phyloP scores from a whole-genome alignment of 1,139 yeast species.

The Taphrina confusa region DNA sequence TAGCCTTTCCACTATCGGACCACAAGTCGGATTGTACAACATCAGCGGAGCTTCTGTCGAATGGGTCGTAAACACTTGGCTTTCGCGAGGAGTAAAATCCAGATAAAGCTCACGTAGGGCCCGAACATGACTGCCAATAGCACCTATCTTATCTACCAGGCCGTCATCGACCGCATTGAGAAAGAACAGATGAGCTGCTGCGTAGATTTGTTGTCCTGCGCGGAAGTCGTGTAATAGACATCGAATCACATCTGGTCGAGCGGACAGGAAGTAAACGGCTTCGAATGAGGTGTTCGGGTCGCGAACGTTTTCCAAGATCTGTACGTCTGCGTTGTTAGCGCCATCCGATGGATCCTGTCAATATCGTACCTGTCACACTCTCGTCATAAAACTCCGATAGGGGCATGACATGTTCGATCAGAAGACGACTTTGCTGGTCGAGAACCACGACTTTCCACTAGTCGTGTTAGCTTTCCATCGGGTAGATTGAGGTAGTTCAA shows the following conservation, averaged over 20 bases:
- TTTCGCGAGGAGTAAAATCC: slow-evolving; percentile 54
- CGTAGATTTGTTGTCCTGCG: slow-evolving; percentile 57
- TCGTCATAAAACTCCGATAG: slow-evolving; percentile 49
- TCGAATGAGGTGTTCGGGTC: slow-evolving; percentile 56
- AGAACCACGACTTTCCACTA: slow-evolving; percentile 51
- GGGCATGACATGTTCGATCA: slow-evolving; percentile 48
- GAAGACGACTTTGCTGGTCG: slow-evolving; percentile 47
- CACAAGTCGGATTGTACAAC: slow-evolving; percentile 69
- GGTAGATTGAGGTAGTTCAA: neutral
- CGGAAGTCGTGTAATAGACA: slow-evolving; percentile 64
- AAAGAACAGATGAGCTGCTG: slow-evolving; percentile 59
- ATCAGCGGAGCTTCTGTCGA: slow-evolving; percentile 62
- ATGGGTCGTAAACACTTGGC: slow-evolving; percentile 52
- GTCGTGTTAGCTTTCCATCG: neutral
- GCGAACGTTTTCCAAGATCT: slow-evolving; percentile 56
- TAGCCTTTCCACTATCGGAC: slow-evolving; percentile 61
- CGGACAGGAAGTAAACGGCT: slow-evolving; percentile 62
- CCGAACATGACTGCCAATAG: slow-evolving; percentile 42
- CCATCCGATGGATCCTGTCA: neutral
- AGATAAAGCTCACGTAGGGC: slow-evolving; percentile 48
- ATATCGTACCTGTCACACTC: slow-evolving; percentile 45
- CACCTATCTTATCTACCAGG: slow-evolving; percentile 43
- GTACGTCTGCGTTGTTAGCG: slow-evolving; percentile 50
- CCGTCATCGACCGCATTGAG: slow-evolving; percentile 38
- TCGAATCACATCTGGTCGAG: slow-evolving; percentile 56